Evolutionary conservation across 345 rosid genomes (phyloP).

Genomic region (Carallia brachiata): DNA sequence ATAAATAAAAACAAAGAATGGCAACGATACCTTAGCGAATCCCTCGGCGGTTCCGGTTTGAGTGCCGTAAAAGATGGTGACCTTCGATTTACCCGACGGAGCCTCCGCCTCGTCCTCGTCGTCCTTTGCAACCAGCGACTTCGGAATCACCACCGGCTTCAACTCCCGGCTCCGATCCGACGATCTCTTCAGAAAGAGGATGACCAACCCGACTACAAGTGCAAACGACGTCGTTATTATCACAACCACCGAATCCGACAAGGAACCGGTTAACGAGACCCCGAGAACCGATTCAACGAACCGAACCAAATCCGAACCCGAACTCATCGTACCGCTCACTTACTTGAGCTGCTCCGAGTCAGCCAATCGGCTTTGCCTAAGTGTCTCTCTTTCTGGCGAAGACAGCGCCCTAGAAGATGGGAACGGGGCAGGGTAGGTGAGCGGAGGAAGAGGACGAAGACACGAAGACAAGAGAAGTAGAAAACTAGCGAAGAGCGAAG

Average conservation of each 20-base stretch:
- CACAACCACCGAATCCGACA: slow-evolving; percentile 49
- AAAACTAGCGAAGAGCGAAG: background rate
- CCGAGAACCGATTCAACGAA: slow-evolving; percentile 45
- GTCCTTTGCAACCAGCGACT: slow-evolving; percentile 36
- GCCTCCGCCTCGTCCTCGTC: slow-evolving; percentile 25
- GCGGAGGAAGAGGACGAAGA: background rate
- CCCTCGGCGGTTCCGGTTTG: slow-evolving; percentile 99
- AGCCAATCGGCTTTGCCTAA: background rate
- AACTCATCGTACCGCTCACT: slow-evolving; percentile 7
- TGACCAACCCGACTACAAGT: slow-evolving; percentile 42
- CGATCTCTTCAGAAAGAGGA: slow-evolving; percentile 57
- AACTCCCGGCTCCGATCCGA: slow-evolving; percentile 45
- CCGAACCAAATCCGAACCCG: slow-evolving; percentile 43
- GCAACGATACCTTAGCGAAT: slow-evolving; percentile 69
- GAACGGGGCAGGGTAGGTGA: slow-evolving; percentile 1
- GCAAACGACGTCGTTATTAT: slow-evolving; percentile 61
- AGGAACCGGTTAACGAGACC: slow-evolving; percentile 34
- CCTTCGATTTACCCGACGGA: slow-evolving; percentile 53
- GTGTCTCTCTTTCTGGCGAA: background rate
- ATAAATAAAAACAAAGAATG: background rate
- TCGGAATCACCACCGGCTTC: slow-evolving; percentile 50
- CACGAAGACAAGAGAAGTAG: background rate
- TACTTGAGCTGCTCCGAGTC: background rate
- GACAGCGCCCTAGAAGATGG: slow-evolving; percentile 8
- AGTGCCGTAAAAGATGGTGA: slow-evolving; percentile 84